Evolutionary conservation across 768 basidiomycete species (phyloP).

Genomic region (Amanita rimosa): DNA sequence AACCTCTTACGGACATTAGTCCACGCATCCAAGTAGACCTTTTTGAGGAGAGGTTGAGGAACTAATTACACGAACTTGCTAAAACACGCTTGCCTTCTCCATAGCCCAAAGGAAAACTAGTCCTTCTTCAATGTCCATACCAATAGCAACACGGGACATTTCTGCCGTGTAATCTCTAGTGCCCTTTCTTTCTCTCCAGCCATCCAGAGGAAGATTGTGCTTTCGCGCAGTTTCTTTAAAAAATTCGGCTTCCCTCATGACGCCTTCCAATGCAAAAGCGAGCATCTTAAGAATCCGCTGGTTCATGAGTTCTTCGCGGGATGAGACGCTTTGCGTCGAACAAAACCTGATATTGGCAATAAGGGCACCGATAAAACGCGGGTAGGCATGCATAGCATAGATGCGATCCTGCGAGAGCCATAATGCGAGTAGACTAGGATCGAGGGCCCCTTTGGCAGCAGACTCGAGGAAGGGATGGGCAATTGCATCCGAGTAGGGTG

Average conservation of each 20-base stretch:
- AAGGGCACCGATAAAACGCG: slow-evolving; percentile 56
- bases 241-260: slow-evolving; percentile 46
- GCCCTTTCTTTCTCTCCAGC: slow-evolving; percentile 42
- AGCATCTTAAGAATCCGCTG: slow-evolving; percentile 35
- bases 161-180: slow-evolving; percentile 67
- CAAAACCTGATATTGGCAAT: slow-evolving; percentile 49
- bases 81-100: slow-evolving; percentile 43
- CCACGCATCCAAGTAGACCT: slow-evolving; percentile 72
- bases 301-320: slow-evolving; percentile 24
- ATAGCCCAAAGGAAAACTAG: slow-evolving; percentile 71
- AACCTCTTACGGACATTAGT: slow-evolving; percentile 25
- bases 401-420: slow-evolving; percentile 68
- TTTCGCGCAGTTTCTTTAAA: slow-evolving; percentile 40
- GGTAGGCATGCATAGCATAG: slow-evolving; percentile 67
- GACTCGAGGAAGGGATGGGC: slow-evolving; percentile 47
- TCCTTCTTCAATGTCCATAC: slow-evolving; percentile 44
- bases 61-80: background rate
- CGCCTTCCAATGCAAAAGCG: slow-evolving; percentile 41
- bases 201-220: slow-evolving; percentile 33
- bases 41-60: background rate
- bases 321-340: slow-evolving; percentile 17
- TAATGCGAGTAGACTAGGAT: slow-evolving; percentile 34
- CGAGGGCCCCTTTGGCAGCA: slow-evolving; percentile 43
- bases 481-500: slow-evolving; percentile 36
- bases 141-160: slow-evolving; percentile 42